Evolutionary conservation across 768 basidiomycete genomes (phyloP), one percentile per base, ranked within the genome.

Genomic region (Psilocybe cyanescens): DNA sequence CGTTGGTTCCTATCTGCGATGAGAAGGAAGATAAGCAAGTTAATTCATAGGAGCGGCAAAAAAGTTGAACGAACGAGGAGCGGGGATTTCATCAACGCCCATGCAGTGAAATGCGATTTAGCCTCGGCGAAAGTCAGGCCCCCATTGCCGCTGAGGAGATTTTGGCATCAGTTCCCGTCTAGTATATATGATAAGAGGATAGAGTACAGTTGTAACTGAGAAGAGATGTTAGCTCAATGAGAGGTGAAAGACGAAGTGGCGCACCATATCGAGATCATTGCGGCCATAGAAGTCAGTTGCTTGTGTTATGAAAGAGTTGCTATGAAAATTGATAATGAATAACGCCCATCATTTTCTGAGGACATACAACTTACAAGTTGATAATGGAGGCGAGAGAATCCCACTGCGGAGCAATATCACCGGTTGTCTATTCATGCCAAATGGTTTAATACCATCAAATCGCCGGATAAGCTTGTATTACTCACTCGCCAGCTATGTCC

Each of bases 91-190:
- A 87, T 83, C 46, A 90, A 71, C 14, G 87, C 87, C 88, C 88
- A 90, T 3, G 86, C 86, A 0, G 87, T 88, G 70, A 89, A 90
- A 67, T 90, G 88, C 1, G 86, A 83, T 72, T 89, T 89, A 8
- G 81, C 71, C 72, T 90, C 88, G 3, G 89, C 87, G 67, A 76
- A 81, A 0, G 84, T 81, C 19, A 90, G 68, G 31, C 79, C 79
- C 9, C 87, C 87, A 65, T 90, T 90, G n/a, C 88, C 88, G 28
- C 86, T 87, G 63, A 28, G 47, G 16, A 46, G 39, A 3, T 12
- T 28, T 62, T 39, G 47, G 52, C 28, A 12, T 55, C 41, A 30
- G 49, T 24, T 28, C 47, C 19, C 37, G 9, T 24, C 37, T 16
- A 19, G 14, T 29, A 53, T 11, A 58, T 53, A 11, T 45, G 9